phyloP scores from a whole-genome alignment of 2,329 filamentous ascomycete genomes.

The Aureobasidium lini region DNA sequence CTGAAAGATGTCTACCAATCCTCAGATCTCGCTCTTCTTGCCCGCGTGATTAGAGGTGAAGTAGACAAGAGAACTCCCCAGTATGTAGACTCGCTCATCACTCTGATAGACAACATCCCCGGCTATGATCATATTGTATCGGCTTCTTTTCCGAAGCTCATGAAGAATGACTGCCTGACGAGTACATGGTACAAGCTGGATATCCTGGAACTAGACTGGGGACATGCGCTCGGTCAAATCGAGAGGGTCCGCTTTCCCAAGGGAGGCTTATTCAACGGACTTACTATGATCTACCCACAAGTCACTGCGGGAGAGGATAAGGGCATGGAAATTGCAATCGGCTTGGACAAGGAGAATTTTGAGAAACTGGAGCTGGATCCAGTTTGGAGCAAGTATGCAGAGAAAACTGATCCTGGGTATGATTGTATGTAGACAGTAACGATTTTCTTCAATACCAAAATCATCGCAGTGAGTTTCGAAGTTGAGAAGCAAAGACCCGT shows the following conservation, averaged over 20 bases:
- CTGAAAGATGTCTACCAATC: not conserved
- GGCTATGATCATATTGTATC: not conserved
- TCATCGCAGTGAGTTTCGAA: no score
- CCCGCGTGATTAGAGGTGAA: not conserved
- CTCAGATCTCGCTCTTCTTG: not conserved
- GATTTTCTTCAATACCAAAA: no score
- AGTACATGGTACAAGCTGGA: conserved; percentile 1
- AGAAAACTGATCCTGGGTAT: not conserved
- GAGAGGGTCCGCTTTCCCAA: not conserved
- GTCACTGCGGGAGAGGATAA: not conserved
- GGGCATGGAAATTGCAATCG: not conserved
- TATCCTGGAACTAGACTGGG: not conserved
- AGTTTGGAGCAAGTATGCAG: not conserved
- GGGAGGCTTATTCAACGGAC: not conserved
- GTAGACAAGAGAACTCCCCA: not conserved
- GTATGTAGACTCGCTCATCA: not conserved
- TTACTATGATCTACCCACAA: not conserved
- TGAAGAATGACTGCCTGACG: not conserved
- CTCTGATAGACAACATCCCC: not conserved
- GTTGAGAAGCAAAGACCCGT: no score
- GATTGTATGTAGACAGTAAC: not conserved
- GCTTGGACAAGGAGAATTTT: not conserved
- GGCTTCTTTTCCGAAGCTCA: not conserved
- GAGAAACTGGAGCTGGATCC: not conserved
- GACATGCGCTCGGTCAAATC: not conserved